These are phyloP conservation scores for Ceriops decandra DNA, from an alignment of 345 rosid genomes.

Conservation along the genomic window DNA sequence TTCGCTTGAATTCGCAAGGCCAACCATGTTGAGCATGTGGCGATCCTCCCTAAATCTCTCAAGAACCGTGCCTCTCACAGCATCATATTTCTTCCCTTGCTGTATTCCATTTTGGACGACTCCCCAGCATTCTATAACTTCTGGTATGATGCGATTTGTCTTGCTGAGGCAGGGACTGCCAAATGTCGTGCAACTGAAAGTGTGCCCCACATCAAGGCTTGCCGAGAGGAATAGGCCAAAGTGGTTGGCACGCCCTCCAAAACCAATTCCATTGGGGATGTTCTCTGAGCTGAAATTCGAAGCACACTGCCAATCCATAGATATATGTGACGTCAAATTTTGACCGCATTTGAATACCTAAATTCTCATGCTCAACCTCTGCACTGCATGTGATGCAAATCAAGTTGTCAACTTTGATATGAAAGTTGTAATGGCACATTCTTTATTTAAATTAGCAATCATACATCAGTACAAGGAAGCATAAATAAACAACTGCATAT, in stretches of 20 bases:
- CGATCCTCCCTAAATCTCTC: slow-evolving; percentile 88
- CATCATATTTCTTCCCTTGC: slow-evolving; percentile 41
- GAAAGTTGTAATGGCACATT: too few species aligned
- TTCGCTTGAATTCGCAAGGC: slow-evolving; percentile 70
- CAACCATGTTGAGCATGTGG: slow-evolving; percentile 84
- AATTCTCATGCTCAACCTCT: not conserved
- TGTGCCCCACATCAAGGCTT: slow-evolving; percentile 72
- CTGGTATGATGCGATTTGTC: slow-evolving; percentile 48
- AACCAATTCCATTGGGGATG: slow-evolving; percentile 92
- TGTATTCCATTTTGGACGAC: slow-evolving; percentile 34
- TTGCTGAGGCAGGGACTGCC: slow-evolving; percentile 76
- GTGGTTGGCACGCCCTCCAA: slow-evolving; percentile 75
- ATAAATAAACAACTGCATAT: too few species aligned
- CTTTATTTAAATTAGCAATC: too few species aligned
- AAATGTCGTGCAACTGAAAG: slow-evolving; percentile 67
- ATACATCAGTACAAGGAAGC: too few species aligned
- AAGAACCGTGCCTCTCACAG: slow-evolving; percentile 44
- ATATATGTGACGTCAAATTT: slow-evolving; percentile 5
- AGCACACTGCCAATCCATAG: slow-evolving; percentile 59
- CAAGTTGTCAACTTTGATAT: not conserved
- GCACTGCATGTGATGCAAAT: not conserved
- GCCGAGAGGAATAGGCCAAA: slow-evolving; percentile 77
- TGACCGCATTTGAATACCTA: not conserved
- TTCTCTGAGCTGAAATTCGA: slow-evolving; percentile 77
- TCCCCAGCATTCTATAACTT: slow-evolving; percentile 91